Base-by-base conservation (phyloP, 75 land plant genomes). In the Sequoiadendron giganteum region DNA sequence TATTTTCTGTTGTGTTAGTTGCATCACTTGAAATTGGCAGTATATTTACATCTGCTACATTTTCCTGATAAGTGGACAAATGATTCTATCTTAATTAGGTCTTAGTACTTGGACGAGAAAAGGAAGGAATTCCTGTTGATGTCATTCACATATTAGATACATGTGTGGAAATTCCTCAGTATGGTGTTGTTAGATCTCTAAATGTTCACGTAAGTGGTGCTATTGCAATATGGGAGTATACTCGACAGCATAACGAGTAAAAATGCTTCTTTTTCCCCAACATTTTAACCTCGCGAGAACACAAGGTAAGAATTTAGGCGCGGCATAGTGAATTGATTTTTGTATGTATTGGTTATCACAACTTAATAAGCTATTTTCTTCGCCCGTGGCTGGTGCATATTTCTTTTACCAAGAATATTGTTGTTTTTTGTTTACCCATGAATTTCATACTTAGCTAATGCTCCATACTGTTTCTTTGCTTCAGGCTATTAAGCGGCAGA, bases 121-220 rank as follows among this genome's bases (percentile, higher is more conserved):
- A 94, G 89, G 95, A 98, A 58, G 99, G 99, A 18, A 95, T 98
- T 42, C 97, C 99, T 34, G 93, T 94, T 32, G 95, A 97, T 88
- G 91, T 97, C 79, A 95, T 95, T 21, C 99, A 97, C 52, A 91
- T 90, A 49, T 54, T 98, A 47, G 99, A 98, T 93, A 96, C 94
- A 83, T 96, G 99, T 80, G 86, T 95, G 68, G 97, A 98, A 90
- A 96, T 97, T 48, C 97, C 99, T 49, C 99, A 97, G 87, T 88
- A 94, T 32, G 97, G 99, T 19, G 93, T 95, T 61, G 94, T 95
- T 76, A 92, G 97, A 52, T 97, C 99, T 39, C 93, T 98, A 16
- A 96, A 98, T 87, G 99, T 97, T 84, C 98, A 95, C 92, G 99
- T 97, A 72, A 96, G 96, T 89, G 99, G 97, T 83, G 99, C 99